phyloP scores from a whole-genome alignment of 78 protist genomes.

The Dictyostelium discoideum region DNA sequence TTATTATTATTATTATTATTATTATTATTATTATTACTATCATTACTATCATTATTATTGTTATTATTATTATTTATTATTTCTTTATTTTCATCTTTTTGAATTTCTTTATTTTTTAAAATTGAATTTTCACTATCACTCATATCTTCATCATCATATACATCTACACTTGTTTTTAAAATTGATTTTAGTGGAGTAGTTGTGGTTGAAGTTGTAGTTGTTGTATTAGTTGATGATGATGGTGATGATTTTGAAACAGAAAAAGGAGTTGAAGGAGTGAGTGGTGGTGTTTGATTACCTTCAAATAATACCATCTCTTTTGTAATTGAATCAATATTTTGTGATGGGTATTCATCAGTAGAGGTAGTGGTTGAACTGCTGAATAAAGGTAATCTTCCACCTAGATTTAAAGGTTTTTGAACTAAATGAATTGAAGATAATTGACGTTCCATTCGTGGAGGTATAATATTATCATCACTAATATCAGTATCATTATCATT shows the following conservation, averaged over 20 bases:
- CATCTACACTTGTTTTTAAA: background rate
- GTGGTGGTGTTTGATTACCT: background rate
- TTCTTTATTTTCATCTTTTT: background rate
- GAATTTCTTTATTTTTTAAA: background rate
- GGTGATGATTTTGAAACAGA: background rate
- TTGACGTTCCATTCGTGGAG: background rate
- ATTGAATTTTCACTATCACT: background rate
- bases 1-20: background rate
- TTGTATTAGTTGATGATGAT: background rate
- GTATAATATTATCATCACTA: background rate
- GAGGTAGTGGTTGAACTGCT: background rate
- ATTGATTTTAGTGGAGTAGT: background rate
- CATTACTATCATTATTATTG: background rate
- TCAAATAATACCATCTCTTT: background rate
- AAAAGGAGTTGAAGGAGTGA: background rate
- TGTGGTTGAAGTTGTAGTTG: background rate
- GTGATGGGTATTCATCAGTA: background rate
- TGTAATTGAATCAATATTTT: background rate
- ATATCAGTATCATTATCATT: background rate
- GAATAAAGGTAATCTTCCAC: background rate
- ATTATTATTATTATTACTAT: background rate
- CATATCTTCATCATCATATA: background rate
- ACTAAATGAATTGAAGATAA: background rate
- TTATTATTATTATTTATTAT: background rate
- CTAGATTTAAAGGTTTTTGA: background rate